Evolutionary conservation across 805 yeast species (phyloP), one percentile per base, ranked within the genome.

Genomic region (Pichia heedii): DNA sequence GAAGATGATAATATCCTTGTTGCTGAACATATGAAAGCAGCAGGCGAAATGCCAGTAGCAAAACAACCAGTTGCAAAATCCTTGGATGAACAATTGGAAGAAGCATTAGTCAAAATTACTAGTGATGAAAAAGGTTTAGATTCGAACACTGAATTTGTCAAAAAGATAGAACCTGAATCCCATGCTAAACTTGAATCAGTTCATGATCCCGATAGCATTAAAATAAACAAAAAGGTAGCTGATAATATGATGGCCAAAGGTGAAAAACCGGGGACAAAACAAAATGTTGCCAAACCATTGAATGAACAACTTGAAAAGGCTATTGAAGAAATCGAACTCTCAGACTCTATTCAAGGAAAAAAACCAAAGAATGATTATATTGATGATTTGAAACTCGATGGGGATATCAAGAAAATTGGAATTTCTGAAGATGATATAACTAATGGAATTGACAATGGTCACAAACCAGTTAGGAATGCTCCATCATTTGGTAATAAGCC

Each of bases 31-130:
- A 33, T 43, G 26, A 45, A 42, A 37, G 32, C 26, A 13, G 10
- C 20, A 5, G 44, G 34, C 20, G 44, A 40, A 30, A 34, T 40
- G 15, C 35, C 33, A 5, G 36, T 16, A 6, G 36, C 33, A 4
- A 57, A 55, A 21, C 52, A 50, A 32, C 56, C 56, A 13, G 48
- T 52, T 21, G 55, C 60, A 12, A 55, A 60, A 34, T 55, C 62
- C 11, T 41, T 58, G 22, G 47, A 54, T 42, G 57, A 57, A n/a
- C 61, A 57, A 44, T 51, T 45, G 2, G 49, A 43, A 27, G 50
- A 43, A 32, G 53, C 47, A 19, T 44, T 27, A 18, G 11, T 16
- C 7, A 12, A n/a, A 11, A 4, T 2, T 5, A 13, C 11, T 4
- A 10, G 3, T 15, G 8, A 10, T 13, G 32, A 29, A 13, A 29